Percentiles rank a stretch among this genome's conserved stretches.
phyloP scores from a whole-genome alignment of 2,329 filamentous ascomycete genomes.

The Monilinia polystroma region DNA sequence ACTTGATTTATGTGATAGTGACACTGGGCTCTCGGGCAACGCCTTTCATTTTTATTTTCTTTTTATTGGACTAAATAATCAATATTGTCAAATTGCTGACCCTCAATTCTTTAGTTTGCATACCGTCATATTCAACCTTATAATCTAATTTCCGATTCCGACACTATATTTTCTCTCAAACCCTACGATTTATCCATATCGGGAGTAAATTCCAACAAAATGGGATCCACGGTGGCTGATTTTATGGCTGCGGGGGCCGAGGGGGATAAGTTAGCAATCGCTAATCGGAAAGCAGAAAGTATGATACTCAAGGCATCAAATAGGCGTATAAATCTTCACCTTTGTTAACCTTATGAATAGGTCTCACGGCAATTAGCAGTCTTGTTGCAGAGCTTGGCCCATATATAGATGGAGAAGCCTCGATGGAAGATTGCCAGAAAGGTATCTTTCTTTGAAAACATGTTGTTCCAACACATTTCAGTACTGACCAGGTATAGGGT shows the following conservation, averaged over 20 bases:
- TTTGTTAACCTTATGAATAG: conserved; percentile 4
- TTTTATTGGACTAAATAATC: neutral
- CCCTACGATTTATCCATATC: neutral
- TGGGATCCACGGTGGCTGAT: conserved; percentile 11
- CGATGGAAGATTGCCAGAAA: conserved; percentile 29
- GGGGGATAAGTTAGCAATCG: conserved; percentile 14
- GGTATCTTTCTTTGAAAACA: conserved; percentile 22
- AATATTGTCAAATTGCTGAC: conserved; percentile 1
- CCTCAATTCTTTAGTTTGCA: neutral
- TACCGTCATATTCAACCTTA: neutral
- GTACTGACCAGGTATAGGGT: conserved; percentile 25
- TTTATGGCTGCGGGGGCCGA: conserved; percentile 22
- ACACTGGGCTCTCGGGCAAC: neutral
- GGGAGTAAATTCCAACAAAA: neutral
- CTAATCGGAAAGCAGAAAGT: conserved; percentile 22
- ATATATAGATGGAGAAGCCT: conserved; percentile 19
- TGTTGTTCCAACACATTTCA: neutral
- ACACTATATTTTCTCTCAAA: neutral
- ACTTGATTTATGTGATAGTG: neutral
- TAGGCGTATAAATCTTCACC: neutral
- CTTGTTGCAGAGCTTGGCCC: conserved; percentile 20
- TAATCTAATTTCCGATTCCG: neutral
- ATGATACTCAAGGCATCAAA: neutral
- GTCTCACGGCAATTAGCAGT: conserved; percentile 8
- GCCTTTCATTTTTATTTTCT: neutral